These are phyloP conservation scores for Apiotrichum gracile DNA, from an alignment of 1,284 basidiomycete genomes.

Conservation along the genomic window DNA sequence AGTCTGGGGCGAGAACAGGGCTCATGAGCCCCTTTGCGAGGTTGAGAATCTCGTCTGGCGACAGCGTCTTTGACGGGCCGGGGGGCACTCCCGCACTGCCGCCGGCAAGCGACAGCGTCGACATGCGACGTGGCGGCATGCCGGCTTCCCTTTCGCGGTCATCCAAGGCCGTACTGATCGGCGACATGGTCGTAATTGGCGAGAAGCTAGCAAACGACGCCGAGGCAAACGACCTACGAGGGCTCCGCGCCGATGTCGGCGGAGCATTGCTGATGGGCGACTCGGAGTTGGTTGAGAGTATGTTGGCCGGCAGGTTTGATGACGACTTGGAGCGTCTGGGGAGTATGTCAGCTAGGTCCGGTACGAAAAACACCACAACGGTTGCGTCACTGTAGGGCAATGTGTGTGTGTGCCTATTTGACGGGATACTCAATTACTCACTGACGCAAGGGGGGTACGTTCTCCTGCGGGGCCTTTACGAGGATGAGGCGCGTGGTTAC, in stretches of 20 bases:
- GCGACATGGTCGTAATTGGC: conserved; percentile 12
- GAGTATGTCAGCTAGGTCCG: background rate
- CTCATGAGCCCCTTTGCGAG: conserved; percentile 32
- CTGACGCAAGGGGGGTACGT: conserved; percentile 11
- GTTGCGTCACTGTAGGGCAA: too few relatives aligned
- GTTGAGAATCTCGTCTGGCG: conserved; percentile 41
- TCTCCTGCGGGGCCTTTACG: conserved; percentile 40
- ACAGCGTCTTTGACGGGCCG: conserved; percentile 21
- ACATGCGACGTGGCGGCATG: background rate
- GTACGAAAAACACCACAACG: background rate
- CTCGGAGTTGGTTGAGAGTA: conserved; percentile 2
- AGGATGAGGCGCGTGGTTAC: conserved; percentile 35
- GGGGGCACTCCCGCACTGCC: background rate
- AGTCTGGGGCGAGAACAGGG: conserved; percentile 33
- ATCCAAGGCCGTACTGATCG: background rate
- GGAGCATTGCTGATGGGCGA: conserved; percentile 15
- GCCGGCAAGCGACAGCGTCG: conserved; percentile 3
- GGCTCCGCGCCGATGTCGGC: conserved; percentile 29
- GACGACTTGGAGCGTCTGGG: conserved; percentile 33
- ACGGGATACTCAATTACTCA: conserved; percentile 9
- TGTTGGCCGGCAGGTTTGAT: conserved; percentile 15
- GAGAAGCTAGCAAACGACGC: conserved; percentile 30
- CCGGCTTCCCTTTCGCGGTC: background rate
- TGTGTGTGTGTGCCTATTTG: too few relatives aligned
- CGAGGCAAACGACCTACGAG: conserved; percentile 35